phyloP scores from a whole-genome alignment of 1,139 yeast genomes.

The Barnettozyma hawaiiensis region DNA sequence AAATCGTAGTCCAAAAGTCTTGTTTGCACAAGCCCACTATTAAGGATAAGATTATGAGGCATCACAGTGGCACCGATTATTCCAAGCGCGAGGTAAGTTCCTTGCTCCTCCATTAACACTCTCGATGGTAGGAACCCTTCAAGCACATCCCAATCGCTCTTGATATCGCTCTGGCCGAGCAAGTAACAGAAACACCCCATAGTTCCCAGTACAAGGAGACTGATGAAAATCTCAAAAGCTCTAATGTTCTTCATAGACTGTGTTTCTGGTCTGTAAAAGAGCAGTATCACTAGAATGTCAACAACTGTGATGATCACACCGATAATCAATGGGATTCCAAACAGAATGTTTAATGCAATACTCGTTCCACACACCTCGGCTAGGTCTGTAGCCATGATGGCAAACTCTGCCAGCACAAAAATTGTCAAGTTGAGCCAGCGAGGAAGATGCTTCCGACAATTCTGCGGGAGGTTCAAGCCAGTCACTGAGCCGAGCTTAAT shows the following conservation, averaged over 20 bases:
- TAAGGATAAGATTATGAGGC: slow-evolving; percentile 93
- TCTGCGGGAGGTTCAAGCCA: slow-evolving; percentile 83
- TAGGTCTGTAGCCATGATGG: slow-evolving; percentile 87
- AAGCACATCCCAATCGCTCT: slow-evolving; percentile 49
- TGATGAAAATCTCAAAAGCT: slow-evolving; percentile 76
- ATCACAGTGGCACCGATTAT: slow-evolving; percentile 95
- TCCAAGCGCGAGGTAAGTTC: slow-evolving; percentile 81
- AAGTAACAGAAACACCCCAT: slow-evolving; percentile 83
- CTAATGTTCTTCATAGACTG: slow-evolving; percentile 69
- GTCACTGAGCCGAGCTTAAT: slow-evolving; percentile 88
- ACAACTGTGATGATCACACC: slow-evolving; percentile 82
- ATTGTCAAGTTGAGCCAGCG: slow-evolving; percentile 53
- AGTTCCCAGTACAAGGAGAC: slow-evolving; percentile 71
- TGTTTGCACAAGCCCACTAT: slow-evolving; percentile 91
- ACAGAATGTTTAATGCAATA: slow-evolving; percentile 76
- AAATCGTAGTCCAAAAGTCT: slow-evolving; percentile 77
- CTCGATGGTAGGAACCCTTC: slow-evolving; percentile 76
- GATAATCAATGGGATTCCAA: slow-evolving; percentile 64
- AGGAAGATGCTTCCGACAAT: slow-evolving; percentile 73
- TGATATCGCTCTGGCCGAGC: slow-evolving; percentile 59
- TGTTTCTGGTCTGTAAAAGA: slow-evolving; percentile 87
- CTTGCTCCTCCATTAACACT: slow-evolving; percentile 69
- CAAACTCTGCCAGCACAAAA: slow-evolving; percentile 75
- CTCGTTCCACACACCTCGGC: slow-evolving; percentile 96
- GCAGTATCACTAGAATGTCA: slow-evolving; percentile 77